These are phyloP conservation scores for Aspergillus carlsbadensis DNA, from an alignment of 495 filamentous ascomycete genomes.

Conservation along the genomic window DNA sequence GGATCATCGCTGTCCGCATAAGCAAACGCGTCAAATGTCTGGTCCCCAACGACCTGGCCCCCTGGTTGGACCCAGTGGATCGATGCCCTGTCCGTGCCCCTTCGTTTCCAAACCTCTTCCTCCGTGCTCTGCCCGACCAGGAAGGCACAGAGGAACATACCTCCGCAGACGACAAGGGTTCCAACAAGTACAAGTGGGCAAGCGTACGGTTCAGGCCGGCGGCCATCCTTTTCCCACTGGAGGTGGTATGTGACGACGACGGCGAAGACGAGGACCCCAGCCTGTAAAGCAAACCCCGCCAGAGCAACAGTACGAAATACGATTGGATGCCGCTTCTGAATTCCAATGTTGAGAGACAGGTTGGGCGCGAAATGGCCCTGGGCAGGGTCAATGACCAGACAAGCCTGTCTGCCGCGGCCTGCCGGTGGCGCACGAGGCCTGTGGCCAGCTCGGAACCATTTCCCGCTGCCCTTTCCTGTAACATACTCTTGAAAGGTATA, in stretches of 20 bases:
- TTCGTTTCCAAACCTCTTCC: constrained; percentile 4
- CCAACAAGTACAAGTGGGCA: constrained; percentile 10
- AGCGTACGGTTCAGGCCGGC: constrained; percentile 1
- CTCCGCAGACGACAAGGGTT: constrained; percentile 7
- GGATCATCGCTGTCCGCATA: not conserved
- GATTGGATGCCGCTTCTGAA: not conserved
- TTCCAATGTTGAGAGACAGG: constrained; percentile 3
- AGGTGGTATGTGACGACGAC: not conserved
- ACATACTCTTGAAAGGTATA: not conserved
- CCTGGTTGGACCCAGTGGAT: constrained; percentile 17
- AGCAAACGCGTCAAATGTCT: constrained; percentile 14
- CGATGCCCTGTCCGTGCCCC: not conserved
- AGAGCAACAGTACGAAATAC: not conserved
- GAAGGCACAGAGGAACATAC: constrained; percentile 15
- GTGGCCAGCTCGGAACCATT: not conserved
- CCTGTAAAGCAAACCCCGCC: not conserved
- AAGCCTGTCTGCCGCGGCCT: too few species aligned
- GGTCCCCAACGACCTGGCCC: constrained; percentile 10
- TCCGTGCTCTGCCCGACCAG: constrained; percentile 13
- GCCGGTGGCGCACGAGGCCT: too few species aligned
- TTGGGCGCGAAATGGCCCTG: not conserved
- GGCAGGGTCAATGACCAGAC: too few species aligned
- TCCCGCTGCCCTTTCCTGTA: not conserved
- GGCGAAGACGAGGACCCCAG: not conserved
- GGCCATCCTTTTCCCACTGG: constrained; percentile 4